These are phyloP conservation scores for Cyberlindnera nakhonratchasimensis DNA, from an alignment of 805 yeast genomes.

Conservation along the genomic window DNA sequence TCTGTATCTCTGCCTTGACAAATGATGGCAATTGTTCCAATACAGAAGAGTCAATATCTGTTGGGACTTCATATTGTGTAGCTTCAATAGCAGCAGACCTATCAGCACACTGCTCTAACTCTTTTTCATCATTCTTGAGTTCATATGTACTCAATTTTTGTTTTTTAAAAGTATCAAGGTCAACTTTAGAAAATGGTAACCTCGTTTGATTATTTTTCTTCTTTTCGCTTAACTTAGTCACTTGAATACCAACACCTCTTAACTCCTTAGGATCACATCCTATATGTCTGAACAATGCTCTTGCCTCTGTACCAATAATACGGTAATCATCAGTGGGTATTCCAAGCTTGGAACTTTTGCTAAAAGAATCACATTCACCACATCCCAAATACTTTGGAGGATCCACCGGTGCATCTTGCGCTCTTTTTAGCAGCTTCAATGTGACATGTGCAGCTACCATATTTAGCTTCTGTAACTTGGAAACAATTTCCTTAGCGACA, in stretches of 20 bases:
- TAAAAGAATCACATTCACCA: slow-evolving; percentile 70
- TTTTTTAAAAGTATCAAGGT: slow-evolving; percentile 10
- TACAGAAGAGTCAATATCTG: slow-evolving; percentile 28
- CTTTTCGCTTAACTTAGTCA: slow-evolving; percentile 50
- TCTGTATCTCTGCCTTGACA: slow-evolving; percentile 14
- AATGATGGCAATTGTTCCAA: slow-evolving; percentile 27
- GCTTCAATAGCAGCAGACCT: not conserved
- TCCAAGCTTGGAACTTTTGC: slow-evolving; percentile 58
- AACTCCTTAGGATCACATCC: slow-evolving; percentile 63
- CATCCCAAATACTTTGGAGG: slow-evolving; percentile 82
- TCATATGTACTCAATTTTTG: slow-evolving; percentile 5
- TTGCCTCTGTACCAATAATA: slow-evolving; percentile 55
- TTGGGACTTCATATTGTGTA: slow-evolving; percentile 28
- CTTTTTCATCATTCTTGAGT: not conserved
- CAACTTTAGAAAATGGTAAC: slow-evolving; percentile 32
- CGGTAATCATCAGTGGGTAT: slow-evolving; percentile 58
- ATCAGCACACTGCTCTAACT: too few species aligned
- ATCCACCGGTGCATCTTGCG: slow-evolving; percentile 62
- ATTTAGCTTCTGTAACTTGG: slow-evolving; percentile 45
- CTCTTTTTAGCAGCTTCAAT: slow-evolving; percentile 62
- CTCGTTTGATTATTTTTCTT: slow-evolving; percentile 31
- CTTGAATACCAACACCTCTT: slow-evolving; percentile 74
- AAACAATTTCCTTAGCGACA: slow-evolving; percentile 55
- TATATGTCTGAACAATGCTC: slow-evolving; percentile 51
- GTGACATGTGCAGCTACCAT: slow-evolving; percentile 56